Conservation (phyloP, 371 early-diverging fungal genomes). For the Chytridiales sp. region DNA sequence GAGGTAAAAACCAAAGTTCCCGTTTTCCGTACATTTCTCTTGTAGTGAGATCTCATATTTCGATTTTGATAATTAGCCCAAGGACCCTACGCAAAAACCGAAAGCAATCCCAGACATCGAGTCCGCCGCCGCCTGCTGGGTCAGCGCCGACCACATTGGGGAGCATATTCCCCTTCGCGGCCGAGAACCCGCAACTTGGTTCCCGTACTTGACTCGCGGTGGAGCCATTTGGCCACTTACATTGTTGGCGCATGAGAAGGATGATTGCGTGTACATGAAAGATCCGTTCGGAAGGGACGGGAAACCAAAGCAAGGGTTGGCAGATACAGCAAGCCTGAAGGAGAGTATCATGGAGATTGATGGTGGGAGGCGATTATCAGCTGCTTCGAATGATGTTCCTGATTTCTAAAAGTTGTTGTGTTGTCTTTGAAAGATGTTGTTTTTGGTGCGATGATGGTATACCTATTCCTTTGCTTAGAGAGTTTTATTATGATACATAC, state of each 20-base stretch:
- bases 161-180: conserved; percentile 22
- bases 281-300: no score
- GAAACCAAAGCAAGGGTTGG: no score
- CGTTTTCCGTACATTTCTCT: not conserved
- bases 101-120: conserved; percentile 28
- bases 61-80: conserved; percentile 9
- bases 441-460: no score
- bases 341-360: no score
- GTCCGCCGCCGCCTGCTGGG: conserved; percentile 26
- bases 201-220: conserved; percentile 20
- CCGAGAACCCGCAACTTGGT: conserved; percentile 22
- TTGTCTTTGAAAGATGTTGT: no score
- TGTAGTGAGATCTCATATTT: not conserved
- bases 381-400: no score
- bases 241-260: conserved; percentile 10
- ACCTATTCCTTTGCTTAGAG: no score
- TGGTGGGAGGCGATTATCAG: no score
- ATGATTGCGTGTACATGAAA: conserved; percentile 8
- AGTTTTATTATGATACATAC: no score
- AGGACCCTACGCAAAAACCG: conserved; percentile 7
- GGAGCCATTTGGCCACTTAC: conserved; percentile 25
- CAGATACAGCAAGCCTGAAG: no score
- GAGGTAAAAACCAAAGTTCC: conserved; percentile 30
- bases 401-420: no score
- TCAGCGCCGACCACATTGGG: conserved; percentile 16